Evolutionary conservation across 352 stramenopile genomes (phyloP).

Genomic region (Globisporangium canariense): DNA sequence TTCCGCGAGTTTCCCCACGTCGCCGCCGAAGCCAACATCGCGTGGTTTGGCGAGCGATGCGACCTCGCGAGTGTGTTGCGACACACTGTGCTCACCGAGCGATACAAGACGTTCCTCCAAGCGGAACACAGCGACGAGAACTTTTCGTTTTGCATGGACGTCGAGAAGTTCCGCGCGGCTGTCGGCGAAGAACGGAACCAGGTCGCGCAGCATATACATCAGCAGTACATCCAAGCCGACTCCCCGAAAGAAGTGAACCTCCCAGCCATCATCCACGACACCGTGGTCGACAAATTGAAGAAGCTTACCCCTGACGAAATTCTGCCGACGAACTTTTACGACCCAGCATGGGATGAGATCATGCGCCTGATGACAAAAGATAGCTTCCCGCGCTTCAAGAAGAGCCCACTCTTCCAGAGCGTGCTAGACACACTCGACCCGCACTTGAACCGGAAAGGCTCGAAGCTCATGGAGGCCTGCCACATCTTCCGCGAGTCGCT

Average conservation of each 20-base stretch:
- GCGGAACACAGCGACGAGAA: slow-evolving; percentile 81
- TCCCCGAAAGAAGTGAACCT: slow-evolving; percentile 74
- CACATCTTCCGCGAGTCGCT: slow-evolving; percentile 73
- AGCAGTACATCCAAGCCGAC: slow-evolving; percentile 55
- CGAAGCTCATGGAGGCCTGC: slow-evolving; percentile 57
- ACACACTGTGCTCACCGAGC: slow-evolving; percentile 52
- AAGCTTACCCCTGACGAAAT: slow-evolving; percentile 22
- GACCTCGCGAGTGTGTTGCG: slow-evolving; percentile 61
- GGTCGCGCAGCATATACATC: slow-evolving; percentile 38
- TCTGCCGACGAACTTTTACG: slow-evolving; percentile 43
- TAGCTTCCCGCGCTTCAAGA: slow-evolving; percentile 80
- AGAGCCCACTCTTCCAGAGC: slow-evolving; percentile 59
- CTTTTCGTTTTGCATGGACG: slow-evolving; percentile 67
- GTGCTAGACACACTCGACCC: slow-evolving; percentile 63
- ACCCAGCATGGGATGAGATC: slow-evolving; percentile 67
- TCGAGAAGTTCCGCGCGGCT: slow-evolving; percentile 46
- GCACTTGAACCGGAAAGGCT: slow-evolving; percentile 60
- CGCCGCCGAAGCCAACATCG: slow-evolving; percentile 64
- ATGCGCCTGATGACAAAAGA: slow-evolving; percentile 81
- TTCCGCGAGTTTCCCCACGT: slow-evolving; percentile 57
- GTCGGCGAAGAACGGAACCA: slow-evolving; percentile 26
- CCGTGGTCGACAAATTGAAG: slow-evolving; percentile 30
- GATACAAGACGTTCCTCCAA: slow-evolving; percentile 63
- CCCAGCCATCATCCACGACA: slow-evolving; percentile 53
- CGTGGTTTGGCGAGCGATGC: slow-evolving; percentile 68